Conservation (phyloP, 2,329 filamentous ascomycete genomes). For the Pseudogymnoascus destructans region DNA sequence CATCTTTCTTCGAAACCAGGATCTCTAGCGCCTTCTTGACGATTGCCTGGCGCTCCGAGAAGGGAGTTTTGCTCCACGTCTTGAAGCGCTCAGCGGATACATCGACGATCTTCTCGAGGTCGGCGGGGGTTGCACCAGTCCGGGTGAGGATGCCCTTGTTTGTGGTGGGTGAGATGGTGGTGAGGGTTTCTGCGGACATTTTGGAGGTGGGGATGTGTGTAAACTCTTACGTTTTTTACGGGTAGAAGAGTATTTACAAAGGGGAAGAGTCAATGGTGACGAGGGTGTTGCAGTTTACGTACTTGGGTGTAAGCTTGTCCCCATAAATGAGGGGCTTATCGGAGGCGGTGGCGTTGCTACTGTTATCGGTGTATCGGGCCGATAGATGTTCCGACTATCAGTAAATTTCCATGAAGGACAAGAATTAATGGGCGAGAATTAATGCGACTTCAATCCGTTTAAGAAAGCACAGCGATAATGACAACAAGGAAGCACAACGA, state of each 20-base stretch:
- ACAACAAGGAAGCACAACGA: slow-evolving; percentile 57
- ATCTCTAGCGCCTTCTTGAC: slow-evolving; percentile 66
- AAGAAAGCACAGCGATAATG: slow-evolving; percentile 34
- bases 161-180: slow-evolving; percentile 81
- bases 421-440: background rate
- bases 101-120: slow-evolving; percentile 59
- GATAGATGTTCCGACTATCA: slow-evolving; percentile 3
- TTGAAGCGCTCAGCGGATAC: slow-evolving; percentile 63
- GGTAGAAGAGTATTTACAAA: background rate
- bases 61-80: slow-evolving; percentile 59
- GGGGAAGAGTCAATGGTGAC: background rate
- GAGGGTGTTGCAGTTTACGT: background rate
- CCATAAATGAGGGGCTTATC: slow-evolving; percentile 9
- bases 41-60: slow-evolving; percentile 65
- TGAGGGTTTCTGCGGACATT: slow-evolving; percentile 53
- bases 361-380: background rate
- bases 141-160: slow-evolving; percentile 74
- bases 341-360: background rate
- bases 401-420: background rate
- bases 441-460: background rate
- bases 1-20: slow-evolving; percentile 60
- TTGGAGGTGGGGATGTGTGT: slow-evolving; percentile 11
- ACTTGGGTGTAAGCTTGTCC: background rate
- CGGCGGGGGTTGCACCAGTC: slow-evolving; percentile 55
- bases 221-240: background rate